These are phyloP conservation scores for Phoenix roebelenii DNA, from an alignment of 176 grass and related monocot species.

Conservation along the genomic window DNA sequence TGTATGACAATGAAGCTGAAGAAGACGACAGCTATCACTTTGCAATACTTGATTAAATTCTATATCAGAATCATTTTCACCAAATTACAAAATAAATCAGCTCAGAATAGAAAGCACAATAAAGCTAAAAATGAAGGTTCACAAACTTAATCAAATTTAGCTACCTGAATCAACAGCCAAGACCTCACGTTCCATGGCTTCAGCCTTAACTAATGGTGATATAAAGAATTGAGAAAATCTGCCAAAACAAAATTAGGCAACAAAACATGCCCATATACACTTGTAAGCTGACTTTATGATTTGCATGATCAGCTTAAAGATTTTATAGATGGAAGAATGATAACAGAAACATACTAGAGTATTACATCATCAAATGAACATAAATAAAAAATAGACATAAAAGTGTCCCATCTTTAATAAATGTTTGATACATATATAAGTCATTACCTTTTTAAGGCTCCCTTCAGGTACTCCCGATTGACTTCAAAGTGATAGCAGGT, in stretches of 20 bases:
- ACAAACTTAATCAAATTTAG: constrained; percentile 23
- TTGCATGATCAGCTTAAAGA: background rate
- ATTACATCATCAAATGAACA: too few relatives aligned
- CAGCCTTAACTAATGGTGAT: constrained; percentile 88
- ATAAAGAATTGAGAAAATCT: constrained; percentile 98
- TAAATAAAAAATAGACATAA: too few relatives aligned
- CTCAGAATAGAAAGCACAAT: background rate
- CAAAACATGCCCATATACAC: constrained; percentile 9
- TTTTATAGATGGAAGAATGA: background rate
- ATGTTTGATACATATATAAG: background rate
- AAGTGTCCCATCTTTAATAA: too few relatives aligned
- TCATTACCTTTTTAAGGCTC: constrained; percentile 74
- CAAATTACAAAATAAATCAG: background rate
- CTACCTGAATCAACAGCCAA: constrained; percentile 88
- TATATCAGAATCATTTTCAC: constrained; percentile 19
- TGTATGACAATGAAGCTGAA: constrained; percentile 84
- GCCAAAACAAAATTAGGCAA: constrained; percentile 22
- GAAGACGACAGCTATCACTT: constrained; percentile 72
- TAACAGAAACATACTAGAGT: background rate
- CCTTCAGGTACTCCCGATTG: constrained; percentile 69
- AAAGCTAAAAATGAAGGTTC: background rate
- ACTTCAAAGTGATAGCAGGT: constrained; percentile 96
- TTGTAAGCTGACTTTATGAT: constrained; percentile 12
- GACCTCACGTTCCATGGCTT: constrained; percentile 95
- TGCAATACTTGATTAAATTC: constrained; percentile 92